Base-by-base conservation (phyloP, 2,329 filamentous ascomycete genomes). In the Penicillium crustosum region DNA sequence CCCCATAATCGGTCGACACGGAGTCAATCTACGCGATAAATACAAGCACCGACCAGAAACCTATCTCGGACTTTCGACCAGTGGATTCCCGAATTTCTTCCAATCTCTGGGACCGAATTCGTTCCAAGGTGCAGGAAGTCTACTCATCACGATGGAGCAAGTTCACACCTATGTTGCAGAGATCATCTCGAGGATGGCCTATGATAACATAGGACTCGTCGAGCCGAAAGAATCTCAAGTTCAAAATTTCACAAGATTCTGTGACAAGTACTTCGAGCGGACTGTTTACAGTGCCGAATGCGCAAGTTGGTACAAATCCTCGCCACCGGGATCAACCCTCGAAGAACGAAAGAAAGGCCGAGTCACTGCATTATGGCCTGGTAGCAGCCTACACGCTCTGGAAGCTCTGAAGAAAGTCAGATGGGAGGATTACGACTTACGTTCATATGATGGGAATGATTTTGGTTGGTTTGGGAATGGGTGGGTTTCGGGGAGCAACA, bases 401-500 rank as follows among this genome's bases (percentile, higher is more conserved):
- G 62, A 68, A 49, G 59, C 73, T 33, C 57, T 77, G 19, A 65
- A 71, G 12, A 68, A 72, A 3, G 73, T 81, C 7, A 66, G 80
- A 19, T 75, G 72, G 6, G 79, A 82, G 62, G 79, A 82, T 61
- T 81, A 78, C 56, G 72, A 81, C 3, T 74, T 80, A 51, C 66
- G 63, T 36, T 78, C 80, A 55, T 68, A 72, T 33, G 75, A 73
- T 23, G 63, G 64, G 19, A 82, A 82, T 61, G 72, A 76, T 6
- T 81, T 78, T 63, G 62, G 75, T 21, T 81, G 80, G 65, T 78
- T 82, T 75, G 80, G 79, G 1, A 80, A 81, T 66, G 79, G 80
- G 1, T 77, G 77, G 63, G 77, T 77, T 1, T 48, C 48, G 9
- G 66, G 4, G 68, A 70, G 59, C 21, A 60, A 29, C 47, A 36